Conservation (phyloP, 129 eudicot genomes). For the Apium graveolens region DNA sequence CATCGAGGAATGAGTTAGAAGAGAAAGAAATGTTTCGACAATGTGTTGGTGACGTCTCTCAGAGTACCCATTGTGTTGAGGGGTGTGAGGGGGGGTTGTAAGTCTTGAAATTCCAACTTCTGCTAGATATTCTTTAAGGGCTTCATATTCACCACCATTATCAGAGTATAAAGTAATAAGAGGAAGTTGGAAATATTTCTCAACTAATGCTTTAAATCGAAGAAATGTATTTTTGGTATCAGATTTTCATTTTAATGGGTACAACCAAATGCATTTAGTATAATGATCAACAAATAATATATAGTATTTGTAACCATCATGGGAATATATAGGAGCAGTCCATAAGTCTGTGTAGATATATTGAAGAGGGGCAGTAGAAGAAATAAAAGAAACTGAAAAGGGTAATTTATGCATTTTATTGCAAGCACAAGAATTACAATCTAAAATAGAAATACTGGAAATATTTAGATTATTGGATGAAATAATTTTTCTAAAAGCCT, state of each 20-base stretch:
- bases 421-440: slow-evolving; percentile 7
- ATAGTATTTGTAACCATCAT: neutral
- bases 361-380: neutral
- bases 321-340: neutral
- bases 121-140: too few species aligned
- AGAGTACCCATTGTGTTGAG: too few species aligned
- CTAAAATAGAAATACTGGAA: neutral
- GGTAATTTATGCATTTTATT: slow-evolving; percentile 9
- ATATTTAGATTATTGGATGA: too few species aligned
- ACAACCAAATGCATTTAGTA: neutral
- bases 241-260: neutral
- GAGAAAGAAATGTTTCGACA: neutral
- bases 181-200: too few species aligned
- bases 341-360: neutral
- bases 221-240: too few species aligned
- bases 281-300: neutral
- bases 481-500: too few species aligned
- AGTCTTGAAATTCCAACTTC: too few species aligned
- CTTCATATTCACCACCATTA: too few species aligned
- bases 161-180: too few species aligned
- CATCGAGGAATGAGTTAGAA: too few species aligned
- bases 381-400: neutral
- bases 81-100: neutral
- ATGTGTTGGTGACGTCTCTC: too few species aligned
- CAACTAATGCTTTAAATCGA: too few species aligned